phyloP scores from a whole-genome alignment of 345 rosid species.

The Microthlaspi erraticum region DNA sequence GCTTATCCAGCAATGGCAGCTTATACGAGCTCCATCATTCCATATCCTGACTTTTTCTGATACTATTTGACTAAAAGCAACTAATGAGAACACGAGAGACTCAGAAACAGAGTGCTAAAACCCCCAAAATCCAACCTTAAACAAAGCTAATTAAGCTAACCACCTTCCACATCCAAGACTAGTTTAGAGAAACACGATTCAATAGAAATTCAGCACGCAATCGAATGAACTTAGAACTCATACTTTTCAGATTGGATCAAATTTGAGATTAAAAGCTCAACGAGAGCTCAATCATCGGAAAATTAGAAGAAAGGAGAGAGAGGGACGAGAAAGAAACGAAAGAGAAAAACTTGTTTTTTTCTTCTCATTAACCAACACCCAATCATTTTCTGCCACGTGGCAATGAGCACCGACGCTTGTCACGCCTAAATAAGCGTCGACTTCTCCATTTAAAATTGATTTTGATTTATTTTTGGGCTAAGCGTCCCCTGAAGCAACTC shows the following conservation, averaged over 20 bases:
- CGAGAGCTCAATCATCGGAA: background rate
- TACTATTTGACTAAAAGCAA: background rate
- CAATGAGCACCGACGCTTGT: no score
- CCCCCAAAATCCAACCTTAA: background rate
- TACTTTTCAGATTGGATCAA: slow-evolving; percentile 20
- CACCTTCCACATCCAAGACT: background rate
- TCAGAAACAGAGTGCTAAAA: background rate
- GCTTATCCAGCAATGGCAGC: slow-evolving; percentile 8
- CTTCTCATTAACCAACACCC: no score
- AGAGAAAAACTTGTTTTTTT: no score
- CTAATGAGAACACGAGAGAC: background rate
- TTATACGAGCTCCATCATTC: slow-evolving; percentile 21
- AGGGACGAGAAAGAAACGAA: no score
- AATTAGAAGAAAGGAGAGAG: no score
- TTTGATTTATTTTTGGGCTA: no score
- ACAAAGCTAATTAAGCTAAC: background rate
- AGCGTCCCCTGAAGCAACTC: no score
- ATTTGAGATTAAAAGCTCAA: background rate
- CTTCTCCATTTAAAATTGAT: no score
- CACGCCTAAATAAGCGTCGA: no score
- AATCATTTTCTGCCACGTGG: no score
- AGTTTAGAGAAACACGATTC: slow-evolving; percentile 1
- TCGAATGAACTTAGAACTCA: background rate
- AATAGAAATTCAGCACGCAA: background rate
- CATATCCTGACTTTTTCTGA: slow-evolving; percentile 4